Base-by-base conservation (phyloP, 2,329 filamentous ascomycete genomes). In the Neopestalotiopsis sp. region DNA sequence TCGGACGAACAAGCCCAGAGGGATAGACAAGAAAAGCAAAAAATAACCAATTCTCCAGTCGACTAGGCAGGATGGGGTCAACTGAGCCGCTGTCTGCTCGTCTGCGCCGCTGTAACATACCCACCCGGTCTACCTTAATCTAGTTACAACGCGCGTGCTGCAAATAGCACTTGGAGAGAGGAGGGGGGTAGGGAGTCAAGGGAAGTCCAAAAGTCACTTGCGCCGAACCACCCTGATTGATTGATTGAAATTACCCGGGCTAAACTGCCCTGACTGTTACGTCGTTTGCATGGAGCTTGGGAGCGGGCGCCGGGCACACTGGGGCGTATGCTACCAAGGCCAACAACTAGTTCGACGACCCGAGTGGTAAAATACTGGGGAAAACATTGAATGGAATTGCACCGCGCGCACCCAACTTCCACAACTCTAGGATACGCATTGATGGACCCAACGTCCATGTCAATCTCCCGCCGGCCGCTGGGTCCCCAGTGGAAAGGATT, bases 131-230 rank as follows among this genome's bases (percentile, higher is more conserved):
- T 67, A 59, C 24, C 53, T 53, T 24, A 13, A 42, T 61, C n/a
- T n/a, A 66, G 64, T 66, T 66, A 66, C 64, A 66, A 34, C 49
- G 49, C 28, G 28, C 28, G n/a, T 66, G 45, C 64, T 66, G 32
- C 20, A 66, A 66, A 66, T 66, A 66, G 32, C 24, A 49, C 62
- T 49, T 30, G 24, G 30, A 7, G 24, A 28, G 24, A 1, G 24
- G 24, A 28, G 24, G 24, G 24, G 24, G 24, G 24, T 28, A 28
- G 24, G 24, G 24, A 28, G 24, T 28, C 24, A 28, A 28, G 24
- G 24, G 24, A 28, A 28, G 24, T 28, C 24, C 24, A 28, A 28
- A 28, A 32, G 62, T 20, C 9, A n/a, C 20, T 53, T 53, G 5
- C 24, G 17, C 12, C 42, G 17, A n/a, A 6, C 24, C 62, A 53